Evolutionary conservation across 495 filamentous ascomycete species (phyloP), one percentile per base, ranked within the genome.

Genomic region (Parmelia sp.): DNA sequence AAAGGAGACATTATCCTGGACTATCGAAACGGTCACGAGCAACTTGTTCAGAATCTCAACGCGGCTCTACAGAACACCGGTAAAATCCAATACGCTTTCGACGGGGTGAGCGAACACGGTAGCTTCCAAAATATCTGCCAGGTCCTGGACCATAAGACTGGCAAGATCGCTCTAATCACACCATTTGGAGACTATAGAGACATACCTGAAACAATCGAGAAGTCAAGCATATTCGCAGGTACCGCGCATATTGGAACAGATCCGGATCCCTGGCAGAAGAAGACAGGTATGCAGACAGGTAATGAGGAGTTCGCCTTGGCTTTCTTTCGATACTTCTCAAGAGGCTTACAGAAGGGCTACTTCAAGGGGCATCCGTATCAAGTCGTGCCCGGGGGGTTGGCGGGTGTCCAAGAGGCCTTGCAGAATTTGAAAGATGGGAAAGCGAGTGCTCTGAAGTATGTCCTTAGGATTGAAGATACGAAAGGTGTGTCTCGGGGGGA

Each of bases 1-100:
- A 89, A 88, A 71, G 89, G 90, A 56, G 90, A 93, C 69, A 72
- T 76, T 0, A 75, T 91, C 23, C 67, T 92, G 60, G 89, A 92
- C 74, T 92, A 93, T 69, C 86, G 89, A 23, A 72, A 76, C 0
- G 84, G 85, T 14, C 74, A 84, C 55, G 79, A 80, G 0, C 76
- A 81, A 3, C 75, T 88, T 27, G 75, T 87, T 0, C 62, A 73
- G 14, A 76, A 72, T 19, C 72, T 88, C 65, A 75, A 77, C 57
- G 77, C 78, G 19, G 83, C 82, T 0, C 65, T 83, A 14, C 55
- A 67, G 19, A 63, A 68, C 6, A 58, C 66, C 9, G 66, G 62
- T 6, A 63, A 64, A 23, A 49, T 71, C 25, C 66, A 69, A 3
- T 76, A 87, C 67, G 85, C 83, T 3, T 80, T 83, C 60, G 87